phyloP scores from a whole-genome alignment of 2,329 filamentous ascomycete genomes.

The Xylariaceae sp. region DNA sequence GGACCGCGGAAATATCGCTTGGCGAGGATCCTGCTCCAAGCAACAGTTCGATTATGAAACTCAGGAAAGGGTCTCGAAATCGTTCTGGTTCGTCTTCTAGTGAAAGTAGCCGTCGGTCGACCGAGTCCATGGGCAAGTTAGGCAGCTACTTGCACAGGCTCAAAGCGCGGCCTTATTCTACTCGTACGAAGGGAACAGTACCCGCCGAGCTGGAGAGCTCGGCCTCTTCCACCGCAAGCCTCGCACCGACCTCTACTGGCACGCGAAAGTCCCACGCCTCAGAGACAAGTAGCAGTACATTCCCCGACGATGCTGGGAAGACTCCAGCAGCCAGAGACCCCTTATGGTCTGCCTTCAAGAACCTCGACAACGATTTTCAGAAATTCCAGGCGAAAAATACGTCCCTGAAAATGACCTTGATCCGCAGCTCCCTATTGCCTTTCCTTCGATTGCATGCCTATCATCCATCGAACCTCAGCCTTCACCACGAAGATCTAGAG shows the following conservation, averaged over 20 bases:
- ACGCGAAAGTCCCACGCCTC: constrained; percentile 30
- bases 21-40: constrained; percentile 26
- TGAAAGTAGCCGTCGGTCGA: constrained; percentile 29
- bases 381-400: constrained; percentile 67
- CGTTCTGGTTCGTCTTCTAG: constrained; percentile 28
- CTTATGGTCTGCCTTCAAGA: constrained; percentile 51
- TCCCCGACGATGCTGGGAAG: constrained; percentile 24
- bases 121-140: constrained; percentile 33
- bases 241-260: constrained; percentile 37
- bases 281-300: constrained; percentile 29
- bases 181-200: constrained; percentile 35
- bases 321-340: constrained; percentile 39
- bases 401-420: constrained; percentile 66
- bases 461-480: constrained; percentile 57
- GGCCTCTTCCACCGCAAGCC: constrained; percentile 42
- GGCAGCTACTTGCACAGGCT: constrained; percentile 45
- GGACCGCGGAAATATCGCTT: constrained; percentile 16
- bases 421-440: constrained; percentile 67
- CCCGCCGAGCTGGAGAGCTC: constrained; percentile 35
- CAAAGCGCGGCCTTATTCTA: constrained; percentile 41
- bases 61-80: constrained; percentile 29
- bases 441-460: constrained; percentile 67
- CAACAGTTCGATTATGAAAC: constrained; percentile 28
- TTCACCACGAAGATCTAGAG: constrained; percentile 79
- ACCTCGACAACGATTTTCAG: constrained; percentile 43